Percentiles rank a stretch among this genome's conserved stretches.
These are phyloP conservation scores for Tolypocladium inflatum DNA, from an alignment of 2,329 filamentous ascomycete genomes.

Conservation along the genomic window DNA sequence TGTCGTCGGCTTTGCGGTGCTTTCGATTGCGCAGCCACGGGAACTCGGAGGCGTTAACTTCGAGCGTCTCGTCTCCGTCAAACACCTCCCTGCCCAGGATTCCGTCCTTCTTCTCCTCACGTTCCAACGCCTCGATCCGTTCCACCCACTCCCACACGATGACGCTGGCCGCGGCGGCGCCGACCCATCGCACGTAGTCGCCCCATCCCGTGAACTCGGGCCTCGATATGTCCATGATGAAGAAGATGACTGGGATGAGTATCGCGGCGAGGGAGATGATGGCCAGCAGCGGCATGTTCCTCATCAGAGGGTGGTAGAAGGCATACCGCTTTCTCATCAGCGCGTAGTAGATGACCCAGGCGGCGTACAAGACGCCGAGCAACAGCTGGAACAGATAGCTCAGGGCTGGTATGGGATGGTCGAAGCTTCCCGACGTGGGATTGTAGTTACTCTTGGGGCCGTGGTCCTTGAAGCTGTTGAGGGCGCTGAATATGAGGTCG, in stretches of 20 bases:
- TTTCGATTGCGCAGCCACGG: conserved; percentile 34
- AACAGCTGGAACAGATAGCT: conserved; percentile 86
- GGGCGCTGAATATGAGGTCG: conserved; percentile 80
- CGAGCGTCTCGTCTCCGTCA: conserved; percentile 88
- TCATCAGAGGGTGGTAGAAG: conserved; percentile 85
- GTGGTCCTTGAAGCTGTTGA: conserved; percentile 70
- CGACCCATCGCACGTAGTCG: conserved; percentile 95
- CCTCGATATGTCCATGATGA: conserved; percentile 81
- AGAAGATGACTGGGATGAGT: conserved; percentile 83
- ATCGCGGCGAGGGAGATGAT: conserved; percentile 72
- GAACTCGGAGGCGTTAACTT: conserved; percentile 44
- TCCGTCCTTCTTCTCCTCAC: conserved; percentile 88
- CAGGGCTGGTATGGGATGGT: conserved; percentile 81
- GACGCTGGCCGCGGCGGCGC: conserved; percentile 86
- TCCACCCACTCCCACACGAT: conserved; percentile 99
- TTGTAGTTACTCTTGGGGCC: conserved; percentile 38
- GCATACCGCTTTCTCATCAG: conserved; percentile 87
- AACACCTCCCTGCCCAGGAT: conserved; percentile 87
- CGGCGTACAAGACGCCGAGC: conserved; percentile 78
- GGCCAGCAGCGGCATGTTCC: conserved; percentile 76
- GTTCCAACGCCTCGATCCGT: conserved; percentile 81
- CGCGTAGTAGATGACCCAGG: conserved; percentile 89
- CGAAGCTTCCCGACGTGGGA: conserved; percentile 62
- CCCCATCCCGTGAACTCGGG: conserved; percentile 85
- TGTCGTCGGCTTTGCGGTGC: conserved; percentile 20